Conservation (phyloP, 2,329 filamentous ascomycete species). For the Fusarium sarcochroum region DNA sequence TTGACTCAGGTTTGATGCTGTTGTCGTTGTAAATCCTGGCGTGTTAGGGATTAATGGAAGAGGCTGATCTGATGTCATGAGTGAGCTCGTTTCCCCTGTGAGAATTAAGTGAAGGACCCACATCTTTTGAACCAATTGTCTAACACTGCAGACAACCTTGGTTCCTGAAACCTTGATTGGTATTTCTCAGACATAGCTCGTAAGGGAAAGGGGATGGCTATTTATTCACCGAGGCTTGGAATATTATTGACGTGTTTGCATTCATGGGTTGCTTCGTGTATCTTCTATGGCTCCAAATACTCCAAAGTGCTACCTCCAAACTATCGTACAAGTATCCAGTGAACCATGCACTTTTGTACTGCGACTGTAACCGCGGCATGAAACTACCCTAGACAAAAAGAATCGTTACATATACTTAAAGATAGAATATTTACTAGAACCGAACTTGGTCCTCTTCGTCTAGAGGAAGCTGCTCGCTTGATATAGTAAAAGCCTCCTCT, state of each 20-base stretch:
- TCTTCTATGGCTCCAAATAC: conserved; percentile 11
- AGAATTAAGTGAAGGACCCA: conserved; percentile 29
- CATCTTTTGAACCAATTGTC: conserved; percentile 40
- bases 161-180: background rate
- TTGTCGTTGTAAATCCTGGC: conserved; percentile 8
- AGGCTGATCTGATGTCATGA: conserved; percentile 46
- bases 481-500: conserved; percentile 20
- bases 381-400: background rate
- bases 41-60: background rate
- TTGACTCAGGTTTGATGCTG: background rate
- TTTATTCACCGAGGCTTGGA: too few relatives aligned
- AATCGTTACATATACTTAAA: background rate
- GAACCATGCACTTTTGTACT: background rate
- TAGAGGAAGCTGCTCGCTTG: conserved; percentile 34
- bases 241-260: background rate
- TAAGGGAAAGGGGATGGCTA: background rate
- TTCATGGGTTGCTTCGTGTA: conserved; percentile 24
- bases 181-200: background rate
- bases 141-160: conserved; percentile 23
- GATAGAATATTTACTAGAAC: conserved; percentile 32
- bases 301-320: conserved; percentile 1
- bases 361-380: background rate
- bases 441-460: conserved; percentile 52
- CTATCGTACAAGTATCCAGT: conserved; percentile 7
- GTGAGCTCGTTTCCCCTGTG: conserved; percentile 14